Base-by-base conservation (phyloP, 331 rosid genomes). In the Rhamnella rubrinervis region DNA sequence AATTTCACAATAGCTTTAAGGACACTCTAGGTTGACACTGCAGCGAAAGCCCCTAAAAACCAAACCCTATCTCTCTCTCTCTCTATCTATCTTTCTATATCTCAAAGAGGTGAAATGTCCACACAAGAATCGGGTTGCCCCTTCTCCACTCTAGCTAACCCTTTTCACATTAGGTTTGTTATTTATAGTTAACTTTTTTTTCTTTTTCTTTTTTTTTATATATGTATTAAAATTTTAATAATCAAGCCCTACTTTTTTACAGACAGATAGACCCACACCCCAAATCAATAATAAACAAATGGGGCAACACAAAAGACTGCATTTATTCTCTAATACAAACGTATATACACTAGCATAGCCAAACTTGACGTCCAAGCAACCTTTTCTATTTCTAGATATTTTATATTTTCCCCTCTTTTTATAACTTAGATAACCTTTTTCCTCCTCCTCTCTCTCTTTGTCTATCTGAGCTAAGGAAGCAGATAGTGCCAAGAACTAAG, bases 11-110 rank as follows among this genome's bases (percentile, higher is more conserved):
- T 81, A 70, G 73, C 97, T 85, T 91, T 81, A 81, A 80, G 82
- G 73, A 57, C 85, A 91, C 91, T 88, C 96, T 66, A 88, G 86
- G 82, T 79, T 81, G 97, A 88, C 97, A 64, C 86, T 73, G 83
- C 81, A 90, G 82, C 97, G 67, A 74, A 77, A 81, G 76, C 64
- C 68, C 80, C 76, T 49, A 49, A 49, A 12, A 12, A 49, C 15
- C 18, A 74, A 71, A 26, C 40, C 66, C n/a, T 58, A 49, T n/a
- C 18, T 19, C 44, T 31, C 35, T 31, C 44, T 31, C 35, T 31
- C 68, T 19, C 44, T 31, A 5, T 31, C 44, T 31, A 5, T 31
- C 68, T 40, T 71, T 49, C 61, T 44, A 63, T 52, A 61, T 75
- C 69, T 47, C 44, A 71, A 82, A 81, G 82, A 88, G 97, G 87